Conservation (phyloP, 306 rosid species). For the Acacia melanoxylon region DNA sequence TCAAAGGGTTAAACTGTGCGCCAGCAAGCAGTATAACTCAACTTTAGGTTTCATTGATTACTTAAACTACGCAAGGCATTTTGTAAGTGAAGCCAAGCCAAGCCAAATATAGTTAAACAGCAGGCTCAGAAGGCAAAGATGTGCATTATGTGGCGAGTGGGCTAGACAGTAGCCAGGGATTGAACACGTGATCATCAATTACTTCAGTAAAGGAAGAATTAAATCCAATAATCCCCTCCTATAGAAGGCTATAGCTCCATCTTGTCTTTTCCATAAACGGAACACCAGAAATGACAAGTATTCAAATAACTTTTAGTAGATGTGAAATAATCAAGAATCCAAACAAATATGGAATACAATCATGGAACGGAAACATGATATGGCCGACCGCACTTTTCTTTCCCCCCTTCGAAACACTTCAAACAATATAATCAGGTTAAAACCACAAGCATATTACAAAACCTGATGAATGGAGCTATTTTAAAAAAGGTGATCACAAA, state of each 20-base stretch:
- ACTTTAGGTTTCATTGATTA: not conserved
- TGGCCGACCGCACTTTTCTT: not conserved
- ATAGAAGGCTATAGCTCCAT: not conserved
- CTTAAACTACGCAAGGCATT: not conserved
- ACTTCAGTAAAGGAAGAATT: not conserved
- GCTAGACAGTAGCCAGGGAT: not conserved
- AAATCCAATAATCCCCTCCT: not conserved
- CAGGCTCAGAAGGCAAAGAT: not conserved
- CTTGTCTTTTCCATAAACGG: not conserved
- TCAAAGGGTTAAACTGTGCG: not conserved
- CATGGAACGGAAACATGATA: not conserved
- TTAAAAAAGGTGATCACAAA: not conserved
- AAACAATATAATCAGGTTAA: constrained; percentile 10
- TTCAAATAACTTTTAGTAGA: not conserved
- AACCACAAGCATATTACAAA: constrained; percentile 5
- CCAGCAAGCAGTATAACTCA: constrained; percentile 1
- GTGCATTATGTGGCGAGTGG: not conserved
- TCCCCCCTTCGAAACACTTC: not conserved
- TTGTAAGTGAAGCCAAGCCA: not conserved
- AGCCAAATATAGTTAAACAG: not conserved
- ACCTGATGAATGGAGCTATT: not conserved
- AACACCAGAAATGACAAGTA: not conserved
- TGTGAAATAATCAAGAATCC: not conserved
- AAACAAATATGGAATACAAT: not conserved
- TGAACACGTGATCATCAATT: not conserved